Evolutionary conservation across 208 protist genomes (phyloP).

Genomic region (Trypanosoma mega): DNA sequence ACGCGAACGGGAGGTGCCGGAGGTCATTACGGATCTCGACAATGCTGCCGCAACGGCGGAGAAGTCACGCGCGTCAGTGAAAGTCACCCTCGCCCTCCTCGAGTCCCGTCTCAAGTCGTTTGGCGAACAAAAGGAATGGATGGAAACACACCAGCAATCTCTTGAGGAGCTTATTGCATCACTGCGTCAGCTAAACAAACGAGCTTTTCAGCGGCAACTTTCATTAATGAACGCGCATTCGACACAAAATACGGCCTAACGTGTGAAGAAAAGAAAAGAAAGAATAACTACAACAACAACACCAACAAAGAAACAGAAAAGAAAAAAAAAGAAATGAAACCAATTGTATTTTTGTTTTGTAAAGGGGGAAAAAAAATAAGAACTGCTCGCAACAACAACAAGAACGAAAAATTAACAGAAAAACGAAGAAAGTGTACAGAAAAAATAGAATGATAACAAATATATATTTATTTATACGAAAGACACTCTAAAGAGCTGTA

Average conservation of each 20-base stretch:
- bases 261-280: not conserved
- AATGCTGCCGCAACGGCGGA: slow-evolving; percentile 41
- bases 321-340: not conserved
- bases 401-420: not conserved
- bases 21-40: slow-evolving; percentile 59
- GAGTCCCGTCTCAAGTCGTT: slow-evolving; percentile 50
- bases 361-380: slow-evolving; percentile 5
- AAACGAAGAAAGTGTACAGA: slow-evolving; percentile 9
- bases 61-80: slow-evolving; percentile 60
- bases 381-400: not conserved
- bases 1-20: slow-evolving; percentile 48
- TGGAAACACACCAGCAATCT: slow-evolving; percentile 65
- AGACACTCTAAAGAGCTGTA: slow-evolving; percentile 7
- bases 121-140: slow-evolving; percentile 63
- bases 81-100: slow-evolving; percentile 51
- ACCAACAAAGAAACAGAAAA: not conserved
- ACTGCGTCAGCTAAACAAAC: slow-evolving; percentile 52
- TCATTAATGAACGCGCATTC: slow-evolving; percentile 50
- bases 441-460: slow-evolving; percentile 18
- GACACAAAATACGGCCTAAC: slow-evolving; percentile 1
- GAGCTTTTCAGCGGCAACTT: slow-evolving; percentile 58
- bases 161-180: slow-evolving; percentile 59
- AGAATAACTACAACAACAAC: not conserved
- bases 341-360: slow-evolving; percentile 18
- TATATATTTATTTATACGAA: slow-evolving; percentile 9